These are phyloP conservation scores for Globisporangium cederbergense DNA, from an alignment of 352 stramenopile species.

Conservation along the genomic window DNA sequence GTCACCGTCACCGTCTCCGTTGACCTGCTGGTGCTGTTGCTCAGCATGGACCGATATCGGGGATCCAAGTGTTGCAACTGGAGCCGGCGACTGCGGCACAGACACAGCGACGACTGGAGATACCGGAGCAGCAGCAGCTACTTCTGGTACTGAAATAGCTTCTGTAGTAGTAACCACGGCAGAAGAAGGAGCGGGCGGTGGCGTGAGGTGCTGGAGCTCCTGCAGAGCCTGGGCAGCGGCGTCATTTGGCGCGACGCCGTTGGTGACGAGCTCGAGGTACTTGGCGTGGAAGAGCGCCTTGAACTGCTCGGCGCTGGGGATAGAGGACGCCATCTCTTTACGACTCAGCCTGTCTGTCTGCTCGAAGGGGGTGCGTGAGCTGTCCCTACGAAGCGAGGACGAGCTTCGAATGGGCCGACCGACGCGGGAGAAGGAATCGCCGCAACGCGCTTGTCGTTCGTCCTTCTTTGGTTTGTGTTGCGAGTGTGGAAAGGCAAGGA, in stretches of 20 bases:
- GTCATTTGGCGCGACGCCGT: slow-evolving; percentile 57
- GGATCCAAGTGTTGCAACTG: neutral
- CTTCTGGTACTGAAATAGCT: neutral
- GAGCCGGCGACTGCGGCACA: neutral
- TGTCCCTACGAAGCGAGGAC: neutral
- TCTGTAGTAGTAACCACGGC: neutral
- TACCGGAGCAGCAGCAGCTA: neutral
- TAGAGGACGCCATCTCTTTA: neutral
- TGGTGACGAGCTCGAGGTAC: slow-evolving; percentile 45
- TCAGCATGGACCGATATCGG: neutral
- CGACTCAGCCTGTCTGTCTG: neutral
- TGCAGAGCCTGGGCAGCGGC: slow-evolving; percentile 52
- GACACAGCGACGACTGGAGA: neutral
- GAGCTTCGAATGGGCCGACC: neutral
- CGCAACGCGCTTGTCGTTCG: neutral
- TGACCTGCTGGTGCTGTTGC: neutral
- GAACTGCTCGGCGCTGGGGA: slow-evolving; percentile 21
- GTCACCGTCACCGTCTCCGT: slow-evolving; percentile 19
- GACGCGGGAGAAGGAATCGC: neutral
- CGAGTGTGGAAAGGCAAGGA: neutral
- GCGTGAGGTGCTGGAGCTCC: slow-evolving; percentile 40
- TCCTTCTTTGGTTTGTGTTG: neutral
- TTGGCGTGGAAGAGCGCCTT: slow-evolving; percentile 49
- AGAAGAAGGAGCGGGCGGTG: neutral
- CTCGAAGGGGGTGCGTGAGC: neutral